These are phyloP conservation scores for Scutellaria minor DNA, from an alignment of 257 asterid species.

Conservation along the genomic window DNA sequence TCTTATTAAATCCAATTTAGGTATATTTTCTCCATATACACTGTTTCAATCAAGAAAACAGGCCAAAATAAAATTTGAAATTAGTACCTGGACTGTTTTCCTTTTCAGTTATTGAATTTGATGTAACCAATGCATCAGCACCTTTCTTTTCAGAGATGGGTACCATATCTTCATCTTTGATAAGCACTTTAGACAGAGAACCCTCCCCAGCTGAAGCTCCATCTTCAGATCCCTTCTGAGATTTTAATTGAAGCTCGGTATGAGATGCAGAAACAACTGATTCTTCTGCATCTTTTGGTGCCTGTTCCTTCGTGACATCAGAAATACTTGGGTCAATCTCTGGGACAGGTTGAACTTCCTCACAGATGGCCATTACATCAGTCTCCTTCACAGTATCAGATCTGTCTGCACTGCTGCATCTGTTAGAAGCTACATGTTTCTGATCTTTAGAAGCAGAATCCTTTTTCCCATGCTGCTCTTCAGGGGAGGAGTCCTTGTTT, in stretches of 20 bases:
- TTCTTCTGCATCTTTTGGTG: constrained; percentile 46
- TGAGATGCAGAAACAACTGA: constrained; percentile 50
- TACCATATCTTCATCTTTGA: constrained; percentile 56
- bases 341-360: constrained; percentile 43
- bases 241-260: constrained; percentile 53
- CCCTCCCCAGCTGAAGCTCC: constrained; percentile 44
- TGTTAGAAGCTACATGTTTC: constrained; percentile 43
- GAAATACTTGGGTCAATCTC: constrained; percentile 47
- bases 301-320: constrained; percentile 45
- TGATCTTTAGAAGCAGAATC: constrained; percentile 50
- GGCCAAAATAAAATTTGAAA: constrained; percentile 24
- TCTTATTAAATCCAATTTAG: constrained; percentile 22
- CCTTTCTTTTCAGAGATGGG: constrained; percentile 55
- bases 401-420: constrained; percentile 42
- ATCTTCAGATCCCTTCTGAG: constrained; percentile 60
- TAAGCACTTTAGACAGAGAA: constrained; percentile 50
- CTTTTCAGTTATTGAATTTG: constrained; percentile 49
- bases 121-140: constrained; percentile 42
- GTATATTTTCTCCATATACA: constrained; percentile 11
- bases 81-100: constrained; percentile 52
- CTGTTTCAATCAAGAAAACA: constrained; percentile 26
- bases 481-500: constrained; percentile 46
- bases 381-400: constrained; percentile 48
- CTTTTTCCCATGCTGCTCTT: constrained; percentile 42
- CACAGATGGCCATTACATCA: constrained; percentile 38